phyloP scores from a whole-genome alignment of 345 rosid genomes.

The Iberis pinnata region DNA sequence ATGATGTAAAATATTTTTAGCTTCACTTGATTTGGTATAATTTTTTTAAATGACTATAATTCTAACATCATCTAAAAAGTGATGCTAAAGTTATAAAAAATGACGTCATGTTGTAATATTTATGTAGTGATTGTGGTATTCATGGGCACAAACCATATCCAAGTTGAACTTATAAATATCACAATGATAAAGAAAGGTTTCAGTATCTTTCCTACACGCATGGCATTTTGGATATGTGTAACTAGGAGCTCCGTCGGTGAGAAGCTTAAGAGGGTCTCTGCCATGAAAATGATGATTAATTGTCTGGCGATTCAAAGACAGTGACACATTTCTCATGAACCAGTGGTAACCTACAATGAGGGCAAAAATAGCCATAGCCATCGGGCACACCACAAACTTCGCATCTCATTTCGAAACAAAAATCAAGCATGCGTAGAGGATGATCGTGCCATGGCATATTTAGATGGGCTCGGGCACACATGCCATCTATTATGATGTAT shows the following conservation, averaged over 20 bases:
- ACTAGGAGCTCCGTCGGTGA: background rate
- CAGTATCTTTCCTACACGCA: background rate
- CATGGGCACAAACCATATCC: background rate
- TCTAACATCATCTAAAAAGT: no score
- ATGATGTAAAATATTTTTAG: no score
- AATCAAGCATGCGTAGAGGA: background rate
- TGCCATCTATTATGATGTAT: no score
- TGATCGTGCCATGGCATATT: background rate
- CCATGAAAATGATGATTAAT: no score
- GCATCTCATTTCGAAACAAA: background rate
- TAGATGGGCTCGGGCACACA: background rate
- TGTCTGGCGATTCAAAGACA: no score
- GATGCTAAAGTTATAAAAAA: no score
- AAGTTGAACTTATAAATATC: conserved; percentile 17
- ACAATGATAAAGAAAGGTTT: conserved; percentile 4
- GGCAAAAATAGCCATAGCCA: background rate
- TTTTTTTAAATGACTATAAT: no score
- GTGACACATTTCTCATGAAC: background rate
- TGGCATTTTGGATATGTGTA: background rate
- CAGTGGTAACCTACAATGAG: background rate
- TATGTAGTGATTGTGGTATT: no score
- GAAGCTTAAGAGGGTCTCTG: conserved; percentile 18
- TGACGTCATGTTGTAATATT: no score
- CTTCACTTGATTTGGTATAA: no score
- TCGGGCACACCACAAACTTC: background rate